Base-by-base conservation (phyloP, 305 asterid genomes). In the Ajuga reptans region DNA sequence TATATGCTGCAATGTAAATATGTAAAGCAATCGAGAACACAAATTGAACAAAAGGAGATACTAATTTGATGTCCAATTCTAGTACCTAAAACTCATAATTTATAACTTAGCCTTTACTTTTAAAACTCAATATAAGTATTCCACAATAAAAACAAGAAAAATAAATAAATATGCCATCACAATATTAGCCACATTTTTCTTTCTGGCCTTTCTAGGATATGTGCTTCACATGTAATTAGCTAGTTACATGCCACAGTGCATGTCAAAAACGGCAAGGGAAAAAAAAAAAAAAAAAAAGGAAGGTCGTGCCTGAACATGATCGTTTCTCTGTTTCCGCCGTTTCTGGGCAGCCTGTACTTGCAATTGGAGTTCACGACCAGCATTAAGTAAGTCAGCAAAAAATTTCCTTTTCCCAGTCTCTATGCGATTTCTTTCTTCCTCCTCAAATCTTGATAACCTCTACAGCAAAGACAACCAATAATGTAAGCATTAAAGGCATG, bases 311-410 rank as follows among this genome's bases (percentile, higher is more conserved):
- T 94, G 99, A 77, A 94, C 93, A 75, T 93, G 92, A 75, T 94
- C 99, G 75, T 87, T 91, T 72, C 96, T 87, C 77, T 91, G 99
- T 78, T 91, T 94, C 54, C 99, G 80, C 27, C 97, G 88, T 77
- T 86, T 94, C 82, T 94, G 99, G 81, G 86, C 73, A 78, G 96
- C 96, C 78, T 85, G 96, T 51, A 89, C 85, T 81, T 87, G 97
- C 78, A 86, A 78, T 75, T 91, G 99, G 75, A 91, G 87, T 80
- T 94, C 99, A 51, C 99, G 96, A 47, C 84, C 91, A 72, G 90
- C 93, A 82, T 89, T 89, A 57, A 89, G 91, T 75, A 94, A 83
- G 79, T 91, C 99, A 47, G 90, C 83, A 58, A 91, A 94, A 74
- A 94, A 94, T 80, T 85, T 91, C 76, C 98, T 88, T 78, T 87